These are phyloP conservation scores for Biscutella laevigata DNA, from an alignment of 441 rosid genomes.

Conservation along the genomic window DNA sequence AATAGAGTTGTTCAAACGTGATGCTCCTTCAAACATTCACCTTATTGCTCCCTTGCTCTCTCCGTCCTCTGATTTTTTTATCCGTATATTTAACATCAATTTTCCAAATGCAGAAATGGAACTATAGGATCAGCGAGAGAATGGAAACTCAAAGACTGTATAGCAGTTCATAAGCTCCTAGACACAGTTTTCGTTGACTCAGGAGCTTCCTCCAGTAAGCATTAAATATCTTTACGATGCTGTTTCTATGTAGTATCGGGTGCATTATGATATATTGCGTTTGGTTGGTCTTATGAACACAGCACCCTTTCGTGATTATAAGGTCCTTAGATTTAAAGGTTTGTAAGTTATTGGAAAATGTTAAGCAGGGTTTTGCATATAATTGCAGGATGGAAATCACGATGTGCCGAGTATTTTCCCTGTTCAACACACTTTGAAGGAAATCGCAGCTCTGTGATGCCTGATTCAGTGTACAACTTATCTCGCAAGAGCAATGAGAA, in stretches of 20 bases:
- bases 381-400: slow-evolving; percentile 79
- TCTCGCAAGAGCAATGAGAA: slow-evolving; percentile 38
- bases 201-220: slow-evolving; percentile 82
- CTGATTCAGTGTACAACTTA: slow-evolving; percentile 41
- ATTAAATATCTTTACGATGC: slow-evolving; percentile 1
- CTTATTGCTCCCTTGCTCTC: not conserved
- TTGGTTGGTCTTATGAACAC: not conserved
- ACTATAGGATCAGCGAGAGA: slow-evolving; percentile 50
- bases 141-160: slow-evolving; percentile 91
- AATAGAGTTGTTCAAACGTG: slow-evolving; percentile 49
- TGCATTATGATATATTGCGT: not conserved
- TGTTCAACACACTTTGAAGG: slow-evolving; percentile 82
- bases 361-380: not conserved
- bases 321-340: not conserved
- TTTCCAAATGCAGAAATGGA: slow-evolving; percentile 39
- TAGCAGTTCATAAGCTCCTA: slow-evolving; percentile 67
- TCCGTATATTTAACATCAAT: not conserved
- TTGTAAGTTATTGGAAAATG: not conserved
- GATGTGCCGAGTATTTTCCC: slow-evolving; percentile 64
- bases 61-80: not conserved
- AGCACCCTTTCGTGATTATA: not conserved
- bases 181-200: slow-evolving; percentile 44
- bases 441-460: slow-evolving; percentile 44
- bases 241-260: not conserved
- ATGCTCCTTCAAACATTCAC: slow-evolving; percentile 15